These are phyloP conservation scores for Paracamarosporium sp. DNA, from an alignment of 2,329 filamentous ascomycete genomes.

Conservation along the genomic window DNA sequence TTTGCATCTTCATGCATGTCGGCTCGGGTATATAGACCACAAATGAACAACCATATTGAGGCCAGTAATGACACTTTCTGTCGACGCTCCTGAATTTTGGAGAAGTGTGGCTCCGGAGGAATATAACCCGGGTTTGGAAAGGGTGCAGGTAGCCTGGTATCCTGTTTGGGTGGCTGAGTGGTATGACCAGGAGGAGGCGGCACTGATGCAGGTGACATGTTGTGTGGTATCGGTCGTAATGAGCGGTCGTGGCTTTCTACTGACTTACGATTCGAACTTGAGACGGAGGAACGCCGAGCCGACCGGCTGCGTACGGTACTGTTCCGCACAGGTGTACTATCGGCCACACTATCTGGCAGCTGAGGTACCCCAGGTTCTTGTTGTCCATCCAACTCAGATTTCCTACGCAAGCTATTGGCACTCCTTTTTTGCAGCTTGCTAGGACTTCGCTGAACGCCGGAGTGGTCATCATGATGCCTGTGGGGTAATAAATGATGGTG, in stretches of 20 bases:
- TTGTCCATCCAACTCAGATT: constrained; percentile 26
- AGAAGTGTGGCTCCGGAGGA: constrained; percentile 56
- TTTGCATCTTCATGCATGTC: constrained; percentile 79
- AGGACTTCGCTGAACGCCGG: constrained; percentile 42
- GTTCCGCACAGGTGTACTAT: constrained; percentile 23
- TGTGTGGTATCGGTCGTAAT: constrained; percentile 50
- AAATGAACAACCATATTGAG: constrained; percentile 89
- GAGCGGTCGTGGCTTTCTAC: constrained; percentile 42
- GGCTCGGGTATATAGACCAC: constrained; percentile 84
- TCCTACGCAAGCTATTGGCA: constrained; percentile 43
- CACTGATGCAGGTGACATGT: constrained; percentile 39
- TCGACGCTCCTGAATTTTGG: constrained; percentile 58
- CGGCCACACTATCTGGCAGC: constrained; percentile 25
- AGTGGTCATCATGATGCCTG: constrained; percentile 43
- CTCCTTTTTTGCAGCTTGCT: constrained; percentile 50
- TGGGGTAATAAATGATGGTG: constrained; percentile 41
- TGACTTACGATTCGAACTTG: constrained; percentile 32
- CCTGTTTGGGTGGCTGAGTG: constrained; percentile 52
- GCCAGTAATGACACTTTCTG: constrained; percentile 68
- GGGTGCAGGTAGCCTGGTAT: constrained; percentile 51
- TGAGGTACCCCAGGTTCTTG: constrained; percentile 31
- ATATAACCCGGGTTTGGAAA: constrained; percentile 43
- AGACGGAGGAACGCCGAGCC: constrained; percentile 25
- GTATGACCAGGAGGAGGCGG: constrained; percentile 48
- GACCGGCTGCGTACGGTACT: constrained; percentile 21